Evolutionary conservation across 257 asterid genomes (phyloP), one percentile per base, ranked within the genome.

Genomic region (Anisodus acutangulus): DNA sequence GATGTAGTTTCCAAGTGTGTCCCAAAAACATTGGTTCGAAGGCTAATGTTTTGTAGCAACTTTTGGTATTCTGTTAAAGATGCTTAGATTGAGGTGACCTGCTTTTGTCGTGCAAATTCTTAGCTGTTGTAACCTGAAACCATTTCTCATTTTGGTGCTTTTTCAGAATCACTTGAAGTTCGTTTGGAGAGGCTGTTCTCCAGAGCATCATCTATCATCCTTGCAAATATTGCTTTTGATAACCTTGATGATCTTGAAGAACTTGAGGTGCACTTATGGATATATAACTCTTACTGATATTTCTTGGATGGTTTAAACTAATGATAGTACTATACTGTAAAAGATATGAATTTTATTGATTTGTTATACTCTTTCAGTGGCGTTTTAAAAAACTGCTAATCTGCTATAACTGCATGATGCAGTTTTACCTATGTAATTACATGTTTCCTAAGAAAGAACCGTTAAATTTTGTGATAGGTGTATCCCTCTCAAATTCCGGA

Each of bases 401-500:
- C 64, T 22, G 49, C 43, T 35, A 15, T 31, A 78, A 13, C 53
- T 78, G 53, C 63, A n/a, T 71, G 57, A 71, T n/a, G 55, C 79
- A 71, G 58, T 17, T 11, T 71, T 43, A 43, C 39, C 9, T 45
- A 71, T 71, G 17, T 43, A 41, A n/a, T 1, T 71, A 71, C 79
- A 71, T 8, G 35, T 71, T 45, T 83, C 76, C 47, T 87, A 49
- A 86, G 83, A 85, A 60, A 70, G 88, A 45, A n/a, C 78, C 57
- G 39, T 35, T 74, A 49, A 9, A 88, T 84, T 84, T 83, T 86
- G 35, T 84, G 81, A 31, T 88, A 95, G 99, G 98, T 97, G 84
- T 92, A 88, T 87, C 98, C 98, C 69, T 85, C 92, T 85, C 92
- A 86, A 90, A 88, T 93, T 82, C 98, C 97, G 22, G 99, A 97